These are phyloP conservation scores for Aspergillus eucalypticola DNA, from an alignment of 2,329 filamentous ascomycete species.

Conservation along the genomic window DNA sequence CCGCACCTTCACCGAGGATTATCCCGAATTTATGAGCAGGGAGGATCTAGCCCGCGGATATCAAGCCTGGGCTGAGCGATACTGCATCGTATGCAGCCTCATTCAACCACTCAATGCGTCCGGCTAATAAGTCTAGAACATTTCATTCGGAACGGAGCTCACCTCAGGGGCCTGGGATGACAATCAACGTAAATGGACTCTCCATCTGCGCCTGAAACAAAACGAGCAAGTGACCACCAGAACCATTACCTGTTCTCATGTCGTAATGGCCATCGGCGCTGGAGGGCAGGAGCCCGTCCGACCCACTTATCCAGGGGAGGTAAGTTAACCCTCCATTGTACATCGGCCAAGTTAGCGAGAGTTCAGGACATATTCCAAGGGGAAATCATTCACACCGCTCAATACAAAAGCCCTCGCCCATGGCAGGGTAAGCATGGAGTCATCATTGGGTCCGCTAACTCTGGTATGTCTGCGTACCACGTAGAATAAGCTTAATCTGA, in stretches of 20 bases:
- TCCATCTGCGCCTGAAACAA: not conserved
- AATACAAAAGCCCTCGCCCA: slow-evolving; percentile 23
- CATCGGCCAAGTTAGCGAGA: slow-evolving; percentile 39
- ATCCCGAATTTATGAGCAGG: not conserved
- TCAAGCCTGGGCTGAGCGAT: not conserved
- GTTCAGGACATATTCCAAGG: slow-evolving; percentile 32
- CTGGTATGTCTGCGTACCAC: slow-evolving; percentile 28
- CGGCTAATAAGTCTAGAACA: not conserved
- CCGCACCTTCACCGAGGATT: not conserved
- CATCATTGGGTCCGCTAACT: slow-evolving; percentile 52
- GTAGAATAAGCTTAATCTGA: not conserved
- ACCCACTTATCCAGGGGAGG: not conserved
- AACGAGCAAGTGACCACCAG: not conserved
- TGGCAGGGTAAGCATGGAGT: slow-evolving; percentile 45
- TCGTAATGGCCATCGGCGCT: not conserved
- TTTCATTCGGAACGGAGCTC: not conserved
- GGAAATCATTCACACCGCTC: not conserved
- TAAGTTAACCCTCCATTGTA: slow-evolving; percentile 23
- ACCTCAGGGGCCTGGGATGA: not conserved
- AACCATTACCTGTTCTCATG: not conserved
- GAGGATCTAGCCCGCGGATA: not conserved
- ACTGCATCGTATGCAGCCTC: not conserved
- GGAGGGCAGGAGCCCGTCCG: not conserved
- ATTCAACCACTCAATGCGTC: no score
- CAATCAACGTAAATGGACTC: not conserved